Evolutionary conservation across 179 eudicot species (phyloP), one percentile per base, ranked within the genome.

Genomic region (Patellifolia procumbens): DNA sequence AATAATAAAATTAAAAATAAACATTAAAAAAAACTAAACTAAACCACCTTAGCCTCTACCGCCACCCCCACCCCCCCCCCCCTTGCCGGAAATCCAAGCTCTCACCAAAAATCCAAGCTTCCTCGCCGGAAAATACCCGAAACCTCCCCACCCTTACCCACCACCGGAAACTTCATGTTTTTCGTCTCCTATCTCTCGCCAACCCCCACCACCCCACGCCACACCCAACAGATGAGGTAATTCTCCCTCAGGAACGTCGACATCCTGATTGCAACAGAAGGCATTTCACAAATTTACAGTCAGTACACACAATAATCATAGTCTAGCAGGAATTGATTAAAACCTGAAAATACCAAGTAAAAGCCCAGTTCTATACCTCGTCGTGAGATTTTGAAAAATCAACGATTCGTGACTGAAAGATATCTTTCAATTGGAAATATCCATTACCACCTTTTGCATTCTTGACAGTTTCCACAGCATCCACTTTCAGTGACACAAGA

Each of bases 201-300:
- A n/a, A n/a, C n/a, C n/a, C n/a, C n/a, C n/a, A n/a, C n/a, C n/a
- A n/a, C n/a, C n/a, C n/a, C n/a, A n/a, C n/a, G n/a, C n/a, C n/a
- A n/a, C n/a, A n/a, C n/a, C n/a, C n/a, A 89, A 89, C 70, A 91
- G 89, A 56, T 81, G 85, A 5, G 98, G 98, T 31, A 96, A 81
- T 77, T 67, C 72, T 74, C 79, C 99, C 79, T 90, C 96, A 5
- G 96, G 97, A 73, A 96, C 80, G 32, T 96, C 94, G 80, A 78
- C 91, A 34, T 81, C 88, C 97, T 93, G 81, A 45, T 45, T 17
- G 26, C 63, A 83, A 67, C 43, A 32, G 26, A 39, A 17, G 31
- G 43, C 45, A 61, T 37, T 26, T 73, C 64, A 83, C 4, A 31
- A 72, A 45, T 2, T 6, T 26, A 16, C 37, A 68, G 20, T 46